phyloP scores from a whole-genome alignment of 1,284 basidiomycete species.

The Rhodotorula sp. region DNA sequence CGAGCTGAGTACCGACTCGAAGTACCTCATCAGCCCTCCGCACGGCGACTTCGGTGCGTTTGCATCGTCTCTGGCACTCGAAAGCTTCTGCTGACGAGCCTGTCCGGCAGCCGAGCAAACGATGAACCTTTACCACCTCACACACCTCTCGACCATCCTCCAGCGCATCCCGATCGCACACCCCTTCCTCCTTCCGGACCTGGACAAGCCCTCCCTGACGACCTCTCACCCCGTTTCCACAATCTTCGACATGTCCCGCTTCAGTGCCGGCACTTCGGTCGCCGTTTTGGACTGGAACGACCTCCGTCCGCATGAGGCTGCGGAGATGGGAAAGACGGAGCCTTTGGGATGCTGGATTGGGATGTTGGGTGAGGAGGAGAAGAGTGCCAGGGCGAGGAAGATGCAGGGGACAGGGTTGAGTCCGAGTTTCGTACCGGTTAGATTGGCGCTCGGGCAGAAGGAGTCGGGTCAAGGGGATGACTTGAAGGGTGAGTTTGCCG shows the following conservation, averaged over 20 bases:
- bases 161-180: conserved; percentile 32
- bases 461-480: conserved; percentile 20
- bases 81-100: not conserved
- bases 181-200: conserved; percentile 25
- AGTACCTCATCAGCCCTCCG: conserved; percentile 29
- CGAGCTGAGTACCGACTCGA: conserved; percentile 22
- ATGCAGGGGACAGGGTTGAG: conserved; percentile 28
- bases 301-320: conserved; percentile 25
- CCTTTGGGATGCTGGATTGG: conserved; percentile 37
- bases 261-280: conserved; percentile 19
- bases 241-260: conserved; percentile 35
- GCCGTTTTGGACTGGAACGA: conserved; percentile 35
- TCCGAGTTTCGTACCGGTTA: conserved; percentile 30
- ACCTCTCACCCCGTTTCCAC: conserved; percentile 18
- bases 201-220: conserved; percentile 1
- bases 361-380: conserved; percentile 3
- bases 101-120: conserved; percentile 27
- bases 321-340: conserved; percentile 14
- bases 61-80: rapidly evolving
- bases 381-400: conserved; percentile 9
- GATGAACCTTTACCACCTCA: conserved; percentile 38
- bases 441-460: conserved; percentile 14
- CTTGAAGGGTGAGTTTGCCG: conserved; percentile 17
- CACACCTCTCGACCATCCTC: conserved; percentile 23
- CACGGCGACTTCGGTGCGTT: conserved; percentile 34